Base-by-base conservation (phyloP, 1,284 basidiomycete genomes). In the Megacollybia platyphylla region DNA sequence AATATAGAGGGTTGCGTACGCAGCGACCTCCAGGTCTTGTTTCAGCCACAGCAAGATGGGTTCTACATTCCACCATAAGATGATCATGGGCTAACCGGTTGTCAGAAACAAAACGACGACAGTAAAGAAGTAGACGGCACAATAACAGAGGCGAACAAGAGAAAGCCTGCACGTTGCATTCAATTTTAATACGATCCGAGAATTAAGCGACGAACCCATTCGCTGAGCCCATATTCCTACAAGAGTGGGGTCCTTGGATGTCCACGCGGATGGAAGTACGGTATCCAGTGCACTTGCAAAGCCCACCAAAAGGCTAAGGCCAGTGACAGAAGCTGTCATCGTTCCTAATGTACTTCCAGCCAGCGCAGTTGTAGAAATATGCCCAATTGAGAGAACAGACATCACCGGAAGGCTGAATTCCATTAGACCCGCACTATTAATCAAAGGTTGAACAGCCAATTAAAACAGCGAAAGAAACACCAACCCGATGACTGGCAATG, bases 191-290 rank as follows among this genome's bases (percentile, higher is more conserved):
- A 5, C 20, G 5, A 24, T 24, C 20, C 20, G 20, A 24, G 20
- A 24, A 24, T 24, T 5, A 24, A 40, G 24, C 39, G 42, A 63
- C 77, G 45, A 47, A 83, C 79, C 63, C 86, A 91, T 92, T 49
- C 92, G 70, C 58, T 93, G 89, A 7, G 85, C 68, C 91, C 91
- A 94, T 1, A 96, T 68, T 3, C 92, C 92, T 18, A 97, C 90
- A 1, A 89, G 69, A 7, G 81, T 68, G 0, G 90, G 91, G 32
- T 86, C 75, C 1, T 76, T 60, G 7, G 87, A 88, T 0, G 91
- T 92, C 86, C 90, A 97, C 2, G 92, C 89, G 17, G 85, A 76
- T 0, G 92, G 92, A 0, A 97, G 71, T 53, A 96, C 72, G 0
- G 92, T 91, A 54, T 97, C 92, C 20, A 97, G 71, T 0, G 88